Evolutionary conservation across 805 yeast genomes (phyloP).

Genomic region (Schizosaccharomyces japonicus): DNA sequence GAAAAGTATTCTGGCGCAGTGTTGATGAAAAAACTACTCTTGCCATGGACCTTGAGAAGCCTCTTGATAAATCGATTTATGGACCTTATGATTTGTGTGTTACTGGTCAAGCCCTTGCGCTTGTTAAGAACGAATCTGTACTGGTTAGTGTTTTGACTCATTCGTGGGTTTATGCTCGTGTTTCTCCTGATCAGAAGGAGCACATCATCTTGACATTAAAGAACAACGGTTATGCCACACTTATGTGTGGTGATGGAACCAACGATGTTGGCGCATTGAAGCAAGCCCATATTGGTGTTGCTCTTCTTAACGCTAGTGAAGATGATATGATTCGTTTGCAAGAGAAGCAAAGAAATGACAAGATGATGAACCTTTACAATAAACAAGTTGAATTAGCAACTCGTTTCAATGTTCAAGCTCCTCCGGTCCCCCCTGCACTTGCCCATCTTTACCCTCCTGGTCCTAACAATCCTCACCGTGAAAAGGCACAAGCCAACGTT

Average conservation of each 20-base stretch:
- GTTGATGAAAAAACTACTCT: slow-evolving; percentile 51
- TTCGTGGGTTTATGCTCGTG: slow-evolving; percentile 95
- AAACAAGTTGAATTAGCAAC: slow-evolving; percentile 61
- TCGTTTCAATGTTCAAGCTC: slow-evolving; percentile 46
- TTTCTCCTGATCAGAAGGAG: slow-evolving; percentile 89
- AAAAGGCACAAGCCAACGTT: slow-evolving; percentile 20
- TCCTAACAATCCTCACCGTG: slow-evolving; percentile 65
- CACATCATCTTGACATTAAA: slow-evolving; percentile 63
- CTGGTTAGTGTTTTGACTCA: slow-evolving; percentile 52
- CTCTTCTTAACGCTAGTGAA: slow-evolving; percentile 89
- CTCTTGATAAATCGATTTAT: slow-evolving; percentile 31
- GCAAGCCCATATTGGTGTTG: slow-evolving; percentile 95
- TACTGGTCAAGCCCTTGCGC: slow-evolving; percentile 70
- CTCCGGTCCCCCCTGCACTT: slow-evolving; percentile 63
- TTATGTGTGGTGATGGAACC: slow-evolving; percentile 99
- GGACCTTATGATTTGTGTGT: slow-evolving; percentile 62
- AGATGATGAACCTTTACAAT: slow-evolving; percentile 41
- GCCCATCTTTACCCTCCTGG: slow-evolving; percentile 96
- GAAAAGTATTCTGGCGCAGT: slow-evolving; percentile 42
- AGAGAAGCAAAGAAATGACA: slow-evolving; percentile 50
- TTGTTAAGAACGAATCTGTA: slow-evolving; percentile 42
- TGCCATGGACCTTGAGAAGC: slow-evolving; percentile 38
- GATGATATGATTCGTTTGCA: slow-evolving; percentile 75
- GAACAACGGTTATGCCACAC: slow-evolving; percentile 69
- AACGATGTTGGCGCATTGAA: slow-evolving; percentile 97